Conservation (phyloP, 1,284 basidiomycete genomes). For the Moesziomyces globuligerus region DNA sequence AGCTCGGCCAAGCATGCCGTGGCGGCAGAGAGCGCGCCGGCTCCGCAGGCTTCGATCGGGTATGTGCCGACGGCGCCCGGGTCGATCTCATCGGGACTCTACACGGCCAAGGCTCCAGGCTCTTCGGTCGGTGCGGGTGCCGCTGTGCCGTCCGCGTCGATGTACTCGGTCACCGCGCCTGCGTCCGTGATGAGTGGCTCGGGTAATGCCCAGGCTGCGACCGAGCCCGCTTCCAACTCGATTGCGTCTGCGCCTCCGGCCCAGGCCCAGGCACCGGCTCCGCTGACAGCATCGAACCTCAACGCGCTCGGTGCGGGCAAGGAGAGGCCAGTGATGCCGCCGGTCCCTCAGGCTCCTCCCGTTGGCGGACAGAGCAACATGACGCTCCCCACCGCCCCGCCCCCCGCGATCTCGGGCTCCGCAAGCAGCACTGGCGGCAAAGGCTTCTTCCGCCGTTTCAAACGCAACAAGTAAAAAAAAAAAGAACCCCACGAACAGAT, state of each 20-base stretch:
- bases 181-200: conserved; percentile 26
- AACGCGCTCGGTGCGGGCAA: conserved; percentile 28
- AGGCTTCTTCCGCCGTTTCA: conserved; percentile 44
- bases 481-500: too few species aligned
- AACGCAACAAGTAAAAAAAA: conserved; percentile 43
- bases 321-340: conserved; percentile 34
- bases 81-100: conserved; percentile 32
- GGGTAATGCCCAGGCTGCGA: not conserved
- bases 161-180: conserved; percentile 39
- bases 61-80: conserved; percentile 38
- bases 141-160: conserved; percentile 18
- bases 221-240: conserved; percentile 1
- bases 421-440: conserved; percentile 22
- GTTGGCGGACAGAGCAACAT: conserved; percentile 28
- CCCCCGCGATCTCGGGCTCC: conserved; percentile 38
- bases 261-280: conserved; percentile 17
- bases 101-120: conserved; percentile 38
- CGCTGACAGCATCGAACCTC: conserved; percentile 34
- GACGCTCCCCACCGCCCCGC: conserved; percentile 43
- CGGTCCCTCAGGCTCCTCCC: conserved; percentile 35
- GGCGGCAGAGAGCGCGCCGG: conserved; percentile 2
- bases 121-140: conserved; percentile 23
- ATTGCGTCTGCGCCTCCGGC: not conserved
- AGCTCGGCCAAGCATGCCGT: too few species aligned
- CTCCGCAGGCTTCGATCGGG: conserved; percentile 22